Evolutionary conservation across 345 rosid species (phyloP).

Genomic region (Zanthoxylum bungeanum): DNA sequence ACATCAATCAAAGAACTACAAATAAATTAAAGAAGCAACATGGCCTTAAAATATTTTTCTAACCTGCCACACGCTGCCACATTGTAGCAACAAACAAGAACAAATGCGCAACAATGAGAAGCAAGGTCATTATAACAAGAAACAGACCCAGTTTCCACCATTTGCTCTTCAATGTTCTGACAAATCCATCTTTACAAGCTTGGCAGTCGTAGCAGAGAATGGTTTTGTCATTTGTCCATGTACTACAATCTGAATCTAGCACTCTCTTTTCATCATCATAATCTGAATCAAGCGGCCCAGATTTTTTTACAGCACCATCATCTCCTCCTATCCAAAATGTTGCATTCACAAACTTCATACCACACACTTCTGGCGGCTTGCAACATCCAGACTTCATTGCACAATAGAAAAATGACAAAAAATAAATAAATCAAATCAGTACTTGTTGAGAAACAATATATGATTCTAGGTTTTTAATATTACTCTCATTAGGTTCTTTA

Average conservation of each 20-base stretch:
- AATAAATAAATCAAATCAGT: neutral
- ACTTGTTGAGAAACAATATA: neutral
- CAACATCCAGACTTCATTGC: slow-evolving; percentile 69
- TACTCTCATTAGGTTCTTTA: too few relatives aligned
- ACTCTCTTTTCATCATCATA: slow-evolving; percentile 25
- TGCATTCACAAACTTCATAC: slow-evolving; percentile 56
- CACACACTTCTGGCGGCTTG: slow-evolving; percentile 57
- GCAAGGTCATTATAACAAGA: slow-evolving; percentile 44
- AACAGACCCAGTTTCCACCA: slow-evolving; percentile 76
- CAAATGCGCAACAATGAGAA: slow-evolving; percentile 57
- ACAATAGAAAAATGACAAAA: neutral
- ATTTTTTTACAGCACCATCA: neutral
- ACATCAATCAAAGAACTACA: neutral
- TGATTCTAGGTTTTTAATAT: too few relatives aligned
- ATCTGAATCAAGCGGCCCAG: slow-evolving; percentile 20
- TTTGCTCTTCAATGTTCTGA: slow-evolving; percentile 42
- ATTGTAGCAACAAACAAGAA: slow-evolving; percentile 53
- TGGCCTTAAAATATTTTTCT: neutral
- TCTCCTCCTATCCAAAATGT: slow-evolving; percentile 53
- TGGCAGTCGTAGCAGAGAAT: slow-evolving; percentile 57
- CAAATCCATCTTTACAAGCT: slow-evolving; percentile 55
- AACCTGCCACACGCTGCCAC: slow-evolving; percentile 40
- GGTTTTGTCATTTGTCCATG: slow-evolving; percentile 47
- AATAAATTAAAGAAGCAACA: neutral
- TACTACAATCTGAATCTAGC: slow-evolving; percentile 40